phyloP scores from a whole-genome alignment of 2,329 filamentous ascomycete genomes.

The Akanthomyces muscarius region DNA sequence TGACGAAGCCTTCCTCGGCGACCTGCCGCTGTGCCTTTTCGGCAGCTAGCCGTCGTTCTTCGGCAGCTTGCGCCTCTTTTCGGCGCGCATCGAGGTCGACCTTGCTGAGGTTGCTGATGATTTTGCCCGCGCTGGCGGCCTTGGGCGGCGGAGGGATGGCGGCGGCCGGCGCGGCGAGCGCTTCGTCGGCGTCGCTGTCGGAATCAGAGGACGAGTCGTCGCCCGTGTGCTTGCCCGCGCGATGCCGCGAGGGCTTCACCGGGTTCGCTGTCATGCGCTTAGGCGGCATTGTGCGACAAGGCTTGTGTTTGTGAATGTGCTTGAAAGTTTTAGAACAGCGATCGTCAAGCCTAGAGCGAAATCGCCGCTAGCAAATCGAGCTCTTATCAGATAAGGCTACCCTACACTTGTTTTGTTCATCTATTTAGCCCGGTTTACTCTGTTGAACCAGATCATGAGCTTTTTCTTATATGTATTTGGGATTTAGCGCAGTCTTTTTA shows the following conservation, averaged over 20 bases:
- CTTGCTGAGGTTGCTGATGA: conserved; percentile 50
- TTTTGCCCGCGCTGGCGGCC: conserved; percentile 51
- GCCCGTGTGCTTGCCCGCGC: conserved; percentile 72
- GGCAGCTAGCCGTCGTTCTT: conserved; percentile 44
- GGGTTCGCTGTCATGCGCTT: conserved; percentile 95
- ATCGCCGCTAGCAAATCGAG: conserved; percentile 11
- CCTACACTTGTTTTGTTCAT: neutral
- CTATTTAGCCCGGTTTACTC: neutral
- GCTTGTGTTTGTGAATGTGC: neutral
- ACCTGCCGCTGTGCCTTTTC: conserved; percentile 49
- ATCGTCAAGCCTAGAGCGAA: neutral
- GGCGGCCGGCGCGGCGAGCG: conserved; percentile 24
- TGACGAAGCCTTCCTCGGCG: conserved; percentile 61
- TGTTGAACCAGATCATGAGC: too few relatives aligned
- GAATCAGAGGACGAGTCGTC: conserved; percentile 53
- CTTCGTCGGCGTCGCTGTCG: conserved; percentile 43
- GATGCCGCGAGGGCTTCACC: conserved; percentile 72
- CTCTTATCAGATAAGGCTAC: conserved; percentile 14
- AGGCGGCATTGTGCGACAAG: conserved; percentile 50
- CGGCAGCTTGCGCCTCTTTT: conserved; percentile 43
- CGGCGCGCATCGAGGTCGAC: conserved; percentile 48
- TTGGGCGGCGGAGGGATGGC: conserved; percentile 54
- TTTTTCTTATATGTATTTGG: too few relatives aligned
- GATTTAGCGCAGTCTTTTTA: too few relatives aligned
- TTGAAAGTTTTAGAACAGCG: neutral